These are phyloP conservation scores for Candida labiduridarum DNA, from an alignment of 1,139 yeast species.

Conservation along the genomic window DNA sequence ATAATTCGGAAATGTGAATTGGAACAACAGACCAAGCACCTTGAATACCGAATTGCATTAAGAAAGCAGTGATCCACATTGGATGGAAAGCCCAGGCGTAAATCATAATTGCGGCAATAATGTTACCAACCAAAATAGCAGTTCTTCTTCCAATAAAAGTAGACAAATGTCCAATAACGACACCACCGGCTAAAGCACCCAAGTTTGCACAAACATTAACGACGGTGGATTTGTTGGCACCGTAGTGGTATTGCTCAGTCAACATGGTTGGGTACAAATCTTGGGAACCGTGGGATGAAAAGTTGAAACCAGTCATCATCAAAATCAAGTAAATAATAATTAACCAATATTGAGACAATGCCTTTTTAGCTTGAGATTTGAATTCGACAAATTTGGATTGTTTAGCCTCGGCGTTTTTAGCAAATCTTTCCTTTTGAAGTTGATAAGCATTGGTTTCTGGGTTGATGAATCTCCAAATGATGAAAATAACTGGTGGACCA, in stretches of 20 bases:
- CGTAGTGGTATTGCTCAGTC: constrained; percentile 30
- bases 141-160: constrained; percentile 41
- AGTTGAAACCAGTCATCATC: constrained; percentile 48
- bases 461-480: constrained; percentile 36
- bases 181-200: constrained; percentile 42
- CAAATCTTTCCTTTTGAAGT: constrained; percentile 26
- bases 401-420: constrained; percentile 18
- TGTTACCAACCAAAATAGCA: constrained; percentile 53
- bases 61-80: constrained; percentile 71
- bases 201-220: constrained; percentile 41
- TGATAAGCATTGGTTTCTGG: constrained; percentile 44
- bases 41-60: constrained; percentile 78
- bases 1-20: constrained; percentile 71
- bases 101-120: constrained; percentile 65
- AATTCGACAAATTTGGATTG: constrained; percentile 16
- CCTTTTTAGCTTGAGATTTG: constrained; percentile 26
- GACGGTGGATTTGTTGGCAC: constrained; percentile 35
- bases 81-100: constrained; percentile 74
- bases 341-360: constrained; percentile 40
- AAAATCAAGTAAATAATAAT: constrained; percentile 37
- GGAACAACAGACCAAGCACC: constrained; percentile 92
- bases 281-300: constrained; percentile 43
- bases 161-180: constrained; percentile 37
- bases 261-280: constrained; percentile 43
- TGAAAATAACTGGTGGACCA: constrained; percentile 42